Base-by-base conservation (phyloP, 495 filamentous ascomycete genomes). In the Aspergillus mulundensis region DNA sequence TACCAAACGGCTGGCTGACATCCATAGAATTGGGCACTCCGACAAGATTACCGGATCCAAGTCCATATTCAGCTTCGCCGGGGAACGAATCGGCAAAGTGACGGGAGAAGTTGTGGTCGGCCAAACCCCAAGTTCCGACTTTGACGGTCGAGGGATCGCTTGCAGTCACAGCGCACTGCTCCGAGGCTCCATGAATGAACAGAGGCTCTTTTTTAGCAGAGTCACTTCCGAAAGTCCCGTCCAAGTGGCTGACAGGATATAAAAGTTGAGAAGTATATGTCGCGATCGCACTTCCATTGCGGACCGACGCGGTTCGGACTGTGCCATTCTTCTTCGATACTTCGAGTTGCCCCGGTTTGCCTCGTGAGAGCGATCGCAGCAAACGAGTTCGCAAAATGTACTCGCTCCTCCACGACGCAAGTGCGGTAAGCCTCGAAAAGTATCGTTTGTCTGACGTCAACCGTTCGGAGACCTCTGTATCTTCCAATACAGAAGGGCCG, bases 321-420 rank as follows among this genome's bases (percentile, higher is more conserved):
- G 71, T 67, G 44, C 71, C 74, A 48, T 70, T 80, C 61, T 65
- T 81, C 66, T 73, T 76, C 58, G 63, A 72, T 50, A 75, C 80
- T 61, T 77, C 80, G 67, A 70, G 79, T 63, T 77, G 80, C 56
- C 77, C 79, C 52, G 84, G 85, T 70, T 87, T 95, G 72, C 91
- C 92, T 50, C 89, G 82, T 30, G 76, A 78, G 50, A 97, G 75
- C 46, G 88, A 92, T 38, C 90, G 82, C 39, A 97, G 76, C 55
- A 96, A 77, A 42, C 87, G 82, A n/a, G 90, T 97, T 21, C 92
- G 80, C 25, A 94, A 68, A 39, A 96, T 87, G 65, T 96, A 97
- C 66, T 97, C 92, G 67, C 89, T 95, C 28, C 91, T 83, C 92
- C 92, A 97, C 1, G 91, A 91, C 18, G 89, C 86, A 41, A 89